Evolutionary conservation across 202 grass and related monocot genomes (phyloP), one percentile per base, ranked within the genome.

Genomic region (Brachypodium distachyon): DNA sequence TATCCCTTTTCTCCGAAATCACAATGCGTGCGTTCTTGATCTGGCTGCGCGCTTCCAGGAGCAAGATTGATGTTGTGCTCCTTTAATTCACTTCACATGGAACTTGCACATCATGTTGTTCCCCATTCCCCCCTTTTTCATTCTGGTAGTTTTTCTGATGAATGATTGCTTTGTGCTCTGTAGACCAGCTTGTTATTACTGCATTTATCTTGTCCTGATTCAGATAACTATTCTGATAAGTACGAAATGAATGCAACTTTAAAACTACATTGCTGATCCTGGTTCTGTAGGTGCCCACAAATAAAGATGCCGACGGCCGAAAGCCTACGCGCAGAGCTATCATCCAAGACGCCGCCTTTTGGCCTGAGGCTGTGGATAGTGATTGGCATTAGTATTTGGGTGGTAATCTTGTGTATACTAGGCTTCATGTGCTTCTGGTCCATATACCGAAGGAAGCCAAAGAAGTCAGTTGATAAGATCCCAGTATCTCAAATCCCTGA

Each of bases 341-440:
- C 86, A 19, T 80, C 92, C 40, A 90, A 16, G 79, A 95, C 86
- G 11, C 92, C 88, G 7, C 92, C 92, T 44, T 96, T 96, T n/a
- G 93, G 93, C 8, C 80, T 97, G 41, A 87, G 90, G 73, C 72
- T 97, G 68, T 97, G 93, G 93, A 71, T 93, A 59, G 93, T 97
- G 37, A 97, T 97, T 78, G 93, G 93, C 69, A 90, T 97, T 37
- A 81, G 87, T 57, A 89, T 97, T 37, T 92, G 90, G 71, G 72
- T 88, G 38, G 36, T 93, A 13, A 92, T 97, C 42, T 63, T 97
- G 12, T 76, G 74, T 16, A 83, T 90, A 37, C 87, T 97, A 14
- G 74, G 79, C n/a, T 82, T 93, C 72, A 81, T 97, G 66, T 92
- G 87, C 60, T 79, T 90, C 78, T 96, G 90, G 87, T 89, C 84